Evolutionary conservation across 148 eudicot species (phyloP), one percentile per base, ranked within the genome.

Genomic region (Diospyros lotus): DNA sequence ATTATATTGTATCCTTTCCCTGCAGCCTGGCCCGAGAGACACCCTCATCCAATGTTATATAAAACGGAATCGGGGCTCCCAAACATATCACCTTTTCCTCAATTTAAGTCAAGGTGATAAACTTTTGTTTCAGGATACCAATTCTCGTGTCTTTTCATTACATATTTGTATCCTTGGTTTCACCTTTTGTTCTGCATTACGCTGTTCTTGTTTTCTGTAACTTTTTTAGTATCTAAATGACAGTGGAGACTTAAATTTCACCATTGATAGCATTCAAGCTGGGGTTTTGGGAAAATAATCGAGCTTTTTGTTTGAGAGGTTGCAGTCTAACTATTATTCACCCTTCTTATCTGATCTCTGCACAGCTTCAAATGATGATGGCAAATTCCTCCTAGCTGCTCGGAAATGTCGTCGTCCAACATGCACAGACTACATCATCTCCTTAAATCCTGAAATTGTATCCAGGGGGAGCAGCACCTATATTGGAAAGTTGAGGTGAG

Each of bases 21-120:
- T 87, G 78, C 87, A 94, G 98, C 98, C 98, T 80, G 98, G 98
- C 55, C 87, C 97, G 4, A 88, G 93, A 80, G 89, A 83, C 78
- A 80, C 87, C 58, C 83, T 85, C 41, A 82, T 94, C 72, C 95
- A 92, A 67, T 94, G 98, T 73, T 89, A 82, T 82, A 92, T 94
- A 66, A 92, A 85, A 84, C 87, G 97, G 77, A 83, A 87, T 67
- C 88, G 97, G 51, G 73, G 91, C 85, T 81, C 77, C 78, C 98
- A 94, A 65, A 90, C 95, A 43, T 94, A 90, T 83, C 80, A 83
- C 71, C 87, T 94, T 39, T 92, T 82, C 81, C 89, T 92, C 48
- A 82, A 90, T 68, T 72, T 83, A 71, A 84, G 78, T 82, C 81
- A 87, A 83, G 93, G 97, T 89, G 79, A 82, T 41, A 13, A 50